Evolutionary conservation across 2,329 filamentous ascomycete species (phyloP).

Genomic region (Golovinomyces cichoracearum): DNA sequence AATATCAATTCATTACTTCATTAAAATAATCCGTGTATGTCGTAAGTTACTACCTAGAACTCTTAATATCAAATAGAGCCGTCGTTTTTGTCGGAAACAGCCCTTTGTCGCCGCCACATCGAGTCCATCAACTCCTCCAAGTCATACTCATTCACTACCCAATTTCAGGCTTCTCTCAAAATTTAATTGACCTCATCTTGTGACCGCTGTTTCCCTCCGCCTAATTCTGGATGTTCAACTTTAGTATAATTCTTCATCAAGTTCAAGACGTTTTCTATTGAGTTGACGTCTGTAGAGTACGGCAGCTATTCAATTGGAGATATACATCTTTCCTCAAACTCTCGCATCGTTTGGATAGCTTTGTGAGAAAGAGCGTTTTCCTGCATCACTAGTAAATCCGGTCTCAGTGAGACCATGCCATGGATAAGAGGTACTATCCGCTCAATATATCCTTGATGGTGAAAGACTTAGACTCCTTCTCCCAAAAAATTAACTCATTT

Average conservation of each 20-base stretch:
- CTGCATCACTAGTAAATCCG: neutral
- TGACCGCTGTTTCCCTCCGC: no score
- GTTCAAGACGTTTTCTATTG: neutral
- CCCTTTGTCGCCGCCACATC: no score
- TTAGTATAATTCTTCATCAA: neutral
- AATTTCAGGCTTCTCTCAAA: slow-evolving; percentile 6
- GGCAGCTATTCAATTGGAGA: neutral
- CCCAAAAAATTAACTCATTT: no score
- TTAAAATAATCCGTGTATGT: no score
- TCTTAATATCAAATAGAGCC: no score
- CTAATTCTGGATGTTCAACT: slow-evolving; percentile 3
- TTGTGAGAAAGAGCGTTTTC: neutral
- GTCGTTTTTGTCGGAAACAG: no score
- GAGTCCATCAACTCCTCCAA: no score
- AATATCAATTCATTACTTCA: no score
- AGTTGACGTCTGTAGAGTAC: neutral
- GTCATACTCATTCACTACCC: neutral
- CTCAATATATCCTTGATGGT: no score
- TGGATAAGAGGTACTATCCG: neutral
- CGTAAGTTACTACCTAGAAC: no score
- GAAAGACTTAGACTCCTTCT: no score
- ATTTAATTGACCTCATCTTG: neutral
- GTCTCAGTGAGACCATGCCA: neutral
- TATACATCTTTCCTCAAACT: neutral
- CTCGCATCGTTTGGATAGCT: neutral